Evolutionary conservation across 2,329 filamentous ascomycete species (phyloP).

Genomic region (Colletotrichum trifolii): DNA sequence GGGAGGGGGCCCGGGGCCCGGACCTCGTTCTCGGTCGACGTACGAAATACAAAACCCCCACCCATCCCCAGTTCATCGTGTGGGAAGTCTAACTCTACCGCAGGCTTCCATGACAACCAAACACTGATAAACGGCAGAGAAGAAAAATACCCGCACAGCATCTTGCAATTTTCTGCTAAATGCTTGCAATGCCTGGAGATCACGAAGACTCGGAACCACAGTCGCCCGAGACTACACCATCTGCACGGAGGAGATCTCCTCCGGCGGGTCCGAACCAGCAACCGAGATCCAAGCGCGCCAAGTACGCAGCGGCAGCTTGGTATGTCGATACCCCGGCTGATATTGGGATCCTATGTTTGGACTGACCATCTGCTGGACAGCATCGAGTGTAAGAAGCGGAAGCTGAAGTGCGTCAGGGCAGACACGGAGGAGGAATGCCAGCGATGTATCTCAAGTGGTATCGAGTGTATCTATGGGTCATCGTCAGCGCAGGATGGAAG

Average conservation of each 20-base stretch:
- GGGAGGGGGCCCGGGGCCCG: conserved; percentile 7
- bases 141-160: too few species aligned
- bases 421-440: conserved; percentile 43
- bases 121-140: too few species aligned
- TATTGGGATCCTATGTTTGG: too few species aligned
- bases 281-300: conserved; percentile 26
- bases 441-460: conserved; percentile 43
- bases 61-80: conserved; percentile 17
- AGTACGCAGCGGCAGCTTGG: conserved; percentile 31
- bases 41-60: conserved; percentile 27
- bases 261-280: neutral
- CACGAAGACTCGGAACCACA: conserved; percentile 16
- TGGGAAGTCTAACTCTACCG: conserved; percentile 14
- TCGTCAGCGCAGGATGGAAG: conserved; percentile 40
- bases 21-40: conserved; percentile 3
- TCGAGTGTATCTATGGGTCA: conserved; percentile 40
- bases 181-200: neutral
- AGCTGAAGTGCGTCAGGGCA: conserved; percentile 51
- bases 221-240: neutral
- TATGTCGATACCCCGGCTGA: neutral
- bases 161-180: too few species aligned
- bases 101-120: neutral
- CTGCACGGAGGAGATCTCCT: conserved; percentile 11
- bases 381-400: conserved; percentile 50
- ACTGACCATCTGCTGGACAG: neutral